Evolutionary conservation across 1,284 basidiomycete species (phyloP), one percentile per base, ranked within the genome.

Genomic region (Puccinia triticina): DNA sequence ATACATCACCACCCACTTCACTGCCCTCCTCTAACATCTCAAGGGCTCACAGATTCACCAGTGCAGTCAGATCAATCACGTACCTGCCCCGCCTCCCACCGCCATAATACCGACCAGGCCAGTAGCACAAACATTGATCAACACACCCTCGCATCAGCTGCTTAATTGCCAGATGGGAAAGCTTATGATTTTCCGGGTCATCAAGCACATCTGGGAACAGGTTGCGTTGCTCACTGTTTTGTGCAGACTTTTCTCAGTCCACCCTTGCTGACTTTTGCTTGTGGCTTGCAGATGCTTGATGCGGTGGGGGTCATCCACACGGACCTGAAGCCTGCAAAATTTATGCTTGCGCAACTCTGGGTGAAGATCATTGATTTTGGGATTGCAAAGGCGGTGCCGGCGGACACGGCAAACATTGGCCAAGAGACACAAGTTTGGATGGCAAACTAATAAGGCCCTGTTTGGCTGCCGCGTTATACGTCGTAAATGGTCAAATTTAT

Each of bases 261-360:
- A 43, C n/a, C 2, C 40, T 37, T n/a, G 26, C 59, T 14, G 34
- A 26, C n/a, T 37, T 55, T 16, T 32, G 26, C 55, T 26, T 14
- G 29, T 48, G 32, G 37, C 40, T 57, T 81, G 34, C 84, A 96
- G 94, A 98, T 98, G 94, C 88, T 98, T 71, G 92, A 96, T 89
- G 95, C 95, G 0, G 95, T 97, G 88, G 96, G 95, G 87, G 96
- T 98, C 83, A 94, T 98, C 0, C 95, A 98, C 87, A 96, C 95
- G 12, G 95, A 98, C 87, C 90, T 97, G 76, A 98, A 98, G 87
- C 95, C 95, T 1, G 95, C 95, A 1, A 98, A 98, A 87, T 98
- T 98, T 85, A 95, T 98, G 23, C 89, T 98, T 55, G 95, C 97
- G 81, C 92, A 92, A 84, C 95, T 95, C 1, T 92, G 94, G 83